Conservation (phyloP, 768 basidiomycete genomes). For the Collybia nuda region DNA sequence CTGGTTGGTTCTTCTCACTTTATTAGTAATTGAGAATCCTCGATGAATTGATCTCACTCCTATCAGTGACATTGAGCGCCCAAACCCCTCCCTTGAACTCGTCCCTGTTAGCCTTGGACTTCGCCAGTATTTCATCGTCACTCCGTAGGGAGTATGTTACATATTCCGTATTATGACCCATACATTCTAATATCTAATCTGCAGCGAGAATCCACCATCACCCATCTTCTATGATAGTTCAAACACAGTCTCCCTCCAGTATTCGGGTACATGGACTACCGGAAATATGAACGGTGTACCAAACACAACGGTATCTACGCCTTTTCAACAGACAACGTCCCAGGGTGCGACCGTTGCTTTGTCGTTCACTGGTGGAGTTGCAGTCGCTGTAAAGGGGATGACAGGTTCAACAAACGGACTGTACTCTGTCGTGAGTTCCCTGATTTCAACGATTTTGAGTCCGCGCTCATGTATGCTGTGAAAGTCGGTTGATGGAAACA, state of each 20-base stretch:
- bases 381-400: slow-evolving; percentile 15
- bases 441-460: not conserved
- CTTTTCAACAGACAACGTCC: slow-evolving; percentile 12
- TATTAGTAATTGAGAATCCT: not conserved
- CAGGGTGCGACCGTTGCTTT: slow-evolving; percentile 13
- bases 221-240: slow-evolving; percentile 12
- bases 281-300: slow-evolving; percentile 13
- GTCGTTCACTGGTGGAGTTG: slow-evolving; percentile 15
- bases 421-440: slow-evolving; percentile 15
- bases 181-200: not conserved
- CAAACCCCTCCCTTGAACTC: slow-evolving; percentile 5
- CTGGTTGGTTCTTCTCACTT: not conserved
- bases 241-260: slow-evolving; percentile 9
- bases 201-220: slow-evolving; percentile 16
- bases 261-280: slow-evolving; percentile 11
- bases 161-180: too few species aligned
- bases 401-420: slow-evolving; percentile 9
- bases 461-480: not conserved
- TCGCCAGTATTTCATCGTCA: slow-evolving; percentile 8
- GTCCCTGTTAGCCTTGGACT: slow-evolving; percentile 10
- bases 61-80: slow-evolving; percentile 13
- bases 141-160: slow-evolving; percentile 10
- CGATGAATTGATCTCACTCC: not conserved
- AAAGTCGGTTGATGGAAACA: slow-evolving; percentile 15
- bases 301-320: slow-evolving; percentile 12